Conservation (phyloP, 2,329 filamentous ascomycete genomes). For the Phaeosphaeria sp. region DNA sequence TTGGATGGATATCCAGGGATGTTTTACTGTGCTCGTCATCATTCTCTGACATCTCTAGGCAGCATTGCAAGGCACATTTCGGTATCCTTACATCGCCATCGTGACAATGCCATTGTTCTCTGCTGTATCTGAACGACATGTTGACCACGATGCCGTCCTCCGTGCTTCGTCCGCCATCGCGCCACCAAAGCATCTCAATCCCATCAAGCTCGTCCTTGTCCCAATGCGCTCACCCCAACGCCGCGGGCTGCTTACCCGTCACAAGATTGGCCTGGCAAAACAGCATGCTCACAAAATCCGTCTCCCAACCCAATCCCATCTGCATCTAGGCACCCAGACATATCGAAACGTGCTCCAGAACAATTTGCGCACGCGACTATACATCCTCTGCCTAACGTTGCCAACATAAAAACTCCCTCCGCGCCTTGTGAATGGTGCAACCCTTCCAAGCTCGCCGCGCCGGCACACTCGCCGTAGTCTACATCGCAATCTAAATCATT, state of each 20-base stretch:
- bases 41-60: not conserved
- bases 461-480: not conserved
- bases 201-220: not conserved
- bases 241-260: conserved; percentile 2
- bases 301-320: not conserved
- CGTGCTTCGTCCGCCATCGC: conserved; percentile 2
- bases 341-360: not conserved
- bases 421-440: too few species aligned
- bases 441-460: too few species aligned
- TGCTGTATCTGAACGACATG: not conserved
- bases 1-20: not conserved
- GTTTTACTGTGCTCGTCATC: not conserved
- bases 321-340: too few species aligned
- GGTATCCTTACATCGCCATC: not conserved
- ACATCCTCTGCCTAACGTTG: not conserved
- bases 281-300: not conserved
- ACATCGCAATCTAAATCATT: conserved; percentile 6
- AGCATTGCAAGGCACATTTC: not conserved
- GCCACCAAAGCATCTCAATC: not conserved
- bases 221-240: not conserved
- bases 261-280: not conserved
- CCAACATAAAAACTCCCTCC: too few species aligned
- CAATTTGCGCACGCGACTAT: conserved; percentile 2
- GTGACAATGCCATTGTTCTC: not conserved
- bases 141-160: not conserved